Evolutionary conservation across 2,329 filamentous ascomycete genomes (phyloP), one percentile per base, ranked within the genome.

Genomic region (Hymenoscyphus linearis): DNA sequence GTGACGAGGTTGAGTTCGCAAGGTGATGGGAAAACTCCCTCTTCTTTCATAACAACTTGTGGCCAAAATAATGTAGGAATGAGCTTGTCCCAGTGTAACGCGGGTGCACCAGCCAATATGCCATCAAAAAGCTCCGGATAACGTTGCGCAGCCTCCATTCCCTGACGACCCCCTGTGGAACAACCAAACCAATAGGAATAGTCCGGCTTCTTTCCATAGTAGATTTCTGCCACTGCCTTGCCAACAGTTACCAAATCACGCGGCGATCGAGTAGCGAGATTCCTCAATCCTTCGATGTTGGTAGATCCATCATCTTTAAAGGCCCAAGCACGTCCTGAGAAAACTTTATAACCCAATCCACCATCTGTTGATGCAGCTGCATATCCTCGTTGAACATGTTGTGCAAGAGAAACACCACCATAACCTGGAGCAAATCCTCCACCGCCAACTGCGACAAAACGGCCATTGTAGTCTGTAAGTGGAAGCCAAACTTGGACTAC

Each of bases 111-210:
- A 7, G 77, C 75, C 3, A 76, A 54, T 52, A 79, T 77, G 10
- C 77, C 76, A 65, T 79, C 71, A 55, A 73, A 78, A 2, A 69
- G 66, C 0, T 67, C 59, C 1, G 76, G 74, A 59, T 72, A 77
- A 3, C 69, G 62, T 59, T 78, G 74, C 4, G 75, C 75, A 10
- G 69, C 57, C 69, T 73, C 73, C 14, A 74, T 59, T 1, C 74
- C 75, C 58, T 76, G 74, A 25, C 75, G 58, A 10, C 76, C 75
- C 31, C 75, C 76, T 6, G 68, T 72, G 13, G 73, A 76, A 62
- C 76, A 77, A 4, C 76, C 75, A 60, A 65, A 69, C 66, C 68
- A 77, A 60, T 77, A 77, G 0, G 73, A 76, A 59, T 72, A 76
- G 2, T 69, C 65, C 0, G 73, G 70, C 9, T 66, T 57, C 22